phyloP scores from a whole-genome alignment of 192 early-diverging fungal species.

The Haplosporangium gracile region DNA sequence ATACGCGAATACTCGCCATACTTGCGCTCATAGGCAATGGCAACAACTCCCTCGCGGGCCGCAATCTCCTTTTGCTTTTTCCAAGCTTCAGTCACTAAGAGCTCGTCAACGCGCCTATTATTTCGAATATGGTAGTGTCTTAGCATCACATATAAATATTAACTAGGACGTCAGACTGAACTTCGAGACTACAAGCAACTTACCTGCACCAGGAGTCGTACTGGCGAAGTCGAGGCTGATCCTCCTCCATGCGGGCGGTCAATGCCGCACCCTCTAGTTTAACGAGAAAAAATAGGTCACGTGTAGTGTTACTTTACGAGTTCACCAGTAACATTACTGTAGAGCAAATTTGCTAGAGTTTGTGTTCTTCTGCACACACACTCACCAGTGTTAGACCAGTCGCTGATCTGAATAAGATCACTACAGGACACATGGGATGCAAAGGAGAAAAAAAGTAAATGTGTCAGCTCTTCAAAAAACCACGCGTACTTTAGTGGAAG shows the following conservation, averaged over 20 bases:
- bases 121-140: background rate
- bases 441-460: background rate
- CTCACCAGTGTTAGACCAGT: slow-evolving; percentile 52
- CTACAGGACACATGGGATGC: background rate
- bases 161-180: background rate
- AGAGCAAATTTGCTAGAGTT: background rate
- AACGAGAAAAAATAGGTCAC: background rate
- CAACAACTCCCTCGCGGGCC: slow-evolving; percentile 75
- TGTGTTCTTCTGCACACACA: background rate
- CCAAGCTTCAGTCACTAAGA: slow-evolving; percentile 74
- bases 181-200: background rate
- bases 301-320: slow-evolving; percentile 9
- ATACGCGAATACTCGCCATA: slow-evolving; percentile 65
- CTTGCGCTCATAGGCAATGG: slow-evolving; percentile 72
- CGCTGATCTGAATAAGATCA: slow-evolving; percentile 44
- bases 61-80: slow-evolving; percentile 68
- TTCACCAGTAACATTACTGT: background rate
- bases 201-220: slow-evolving; percentile 76
- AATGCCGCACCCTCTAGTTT: slow-evolving; percentile 62
- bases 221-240: slow-evolving; percentile 74
- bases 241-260: slow-evolving; percentile 65
- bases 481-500: background rate
- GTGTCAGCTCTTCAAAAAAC: background rate
- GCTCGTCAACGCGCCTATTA: slow-evolving; percentile 68
- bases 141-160: background rate